Evolutionary conservation across 2,329 filamentous ascomycete species (phyloP), one percentile per base, ranked within the genome.

Genomic region (Beauveria caledonica): DNA sequence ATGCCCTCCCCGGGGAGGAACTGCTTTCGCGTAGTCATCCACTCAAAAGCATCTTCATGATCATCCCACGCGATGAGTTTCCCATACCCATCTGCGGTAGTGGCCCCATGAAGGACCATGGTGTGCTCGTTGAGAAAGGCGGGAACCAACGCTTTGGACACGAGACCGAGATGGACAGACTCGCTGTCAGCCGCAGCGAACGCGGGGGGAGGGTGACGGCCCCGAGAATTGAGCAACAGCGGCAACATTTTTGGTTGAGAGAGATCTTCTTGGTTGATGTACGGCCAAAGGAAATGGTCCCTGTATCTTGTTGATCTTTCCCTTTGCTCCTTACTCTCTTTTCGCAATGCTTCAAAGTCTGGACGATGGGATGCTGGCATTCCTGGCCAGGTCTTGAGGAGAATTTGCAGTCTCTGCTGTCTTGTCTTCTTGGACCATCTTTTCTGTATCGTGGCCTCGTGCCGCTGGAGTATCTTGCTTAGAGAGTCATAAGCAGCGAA

Each of bases 231-330:
- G 11, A 87, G 66, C 21, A 86, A 70, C 7, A 86, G 67, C 0
- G 75, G 72, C 9, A 86, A 65, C 0, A 69, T 62, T 52, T 76
- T 78, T 0, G 74, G 67, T 23, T 76, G 71, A 0, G 65, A 56
- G 0, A 86, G 70, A 64, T 86, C 83, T 59, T 86, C 80, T 45
- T 80, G 72, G 63, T 86, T 86, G 66, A 86, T 77, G 50, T 79
- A 73, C 0, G 83, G 83, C 74, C 76, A 84, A 46, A 81, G 67
- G 62, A 71, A 82, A 9, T 69, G 58, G 6, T 76, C 72, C 8
- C 60, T 64, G n/a, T 70, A 56, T 19, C 8, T 36, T 21, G 53
- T 45, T 8, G 40, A n/a, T 19, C 27, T 21, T 25, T 60, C 27
- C 5, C 64, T 62, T 36, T 69, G 25, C 13, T 65, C 19, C 1